A percentile compares a stretch with the other conserved stretches of the same genome.
Evolutionary conservation across 1,139 yeast genomes (phyloP).

Genomic region (Candida albicans): DNA sequence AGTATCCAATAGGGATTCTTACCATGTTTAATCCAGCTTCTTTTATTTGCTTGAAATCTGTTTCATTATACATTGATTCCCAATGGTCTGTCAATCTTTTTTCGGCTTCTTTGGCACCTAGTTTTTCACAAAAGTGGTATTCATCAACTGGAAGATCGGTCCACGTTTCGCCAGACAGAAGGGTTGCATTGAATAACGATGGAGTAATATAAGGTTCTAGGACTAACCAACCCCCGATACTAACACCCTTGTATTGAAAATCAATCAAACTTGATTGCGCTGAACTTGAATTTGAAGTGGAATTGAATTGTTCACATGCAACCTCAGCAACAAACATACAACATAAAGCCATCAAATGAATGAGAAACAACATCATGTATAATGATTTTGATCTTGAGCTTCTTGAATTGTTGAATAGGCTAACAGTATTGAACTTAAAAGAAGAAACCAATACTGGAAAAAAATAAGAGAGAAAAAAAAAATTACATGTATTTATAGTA

Average conservation of each 20-base stretch:
- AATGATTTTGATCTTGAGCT: background rate
- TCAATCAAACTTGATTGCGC: constrained; percentile 14
- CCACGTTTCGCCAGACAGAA: constrained; percentile 23
- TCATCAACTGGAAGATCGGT: constrained; percentile 56
- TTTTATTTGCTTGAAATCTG: constrained; percentile 50
- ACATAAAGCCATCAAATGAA: constrained; percentile 1
- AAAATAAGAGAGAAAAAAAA: background rate
- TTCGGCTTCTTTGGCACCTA: constrained; percentile 48
- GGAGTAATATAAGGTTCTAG: constrained; percentile 69
- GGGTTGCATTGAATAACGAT: constrained; percentile 45
- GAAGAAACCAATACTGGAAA: background rate
- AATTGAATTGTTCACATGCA: background rate
- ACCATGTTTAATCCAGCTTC: constrained; percentile 58
- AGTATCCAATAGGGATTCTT: constrained; percentile 66
- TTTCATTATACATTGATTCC: constrained; percentile 53
- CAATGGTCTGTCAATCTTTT: constrained; percentile 51
- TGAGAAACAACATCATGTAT: background rate
- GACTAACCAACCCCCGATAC: constrained; percentile 67
- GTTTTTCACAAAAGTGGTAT: constrained; percentile 47
- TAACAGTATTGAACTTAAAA: background rate
- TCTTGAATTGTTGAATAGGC: background rate
- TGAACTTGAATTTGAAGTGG: constrained; percentile 1
- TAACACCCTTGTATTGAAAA: constrained; percentile 48
- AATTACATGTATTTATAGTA: background rate
- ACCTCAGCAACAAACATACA: background rate